These are phyloP conservation scores for Leishmania gerbilli DNA, from an alignment of 208 protist species.

Conservation along the genomic window DNA sequence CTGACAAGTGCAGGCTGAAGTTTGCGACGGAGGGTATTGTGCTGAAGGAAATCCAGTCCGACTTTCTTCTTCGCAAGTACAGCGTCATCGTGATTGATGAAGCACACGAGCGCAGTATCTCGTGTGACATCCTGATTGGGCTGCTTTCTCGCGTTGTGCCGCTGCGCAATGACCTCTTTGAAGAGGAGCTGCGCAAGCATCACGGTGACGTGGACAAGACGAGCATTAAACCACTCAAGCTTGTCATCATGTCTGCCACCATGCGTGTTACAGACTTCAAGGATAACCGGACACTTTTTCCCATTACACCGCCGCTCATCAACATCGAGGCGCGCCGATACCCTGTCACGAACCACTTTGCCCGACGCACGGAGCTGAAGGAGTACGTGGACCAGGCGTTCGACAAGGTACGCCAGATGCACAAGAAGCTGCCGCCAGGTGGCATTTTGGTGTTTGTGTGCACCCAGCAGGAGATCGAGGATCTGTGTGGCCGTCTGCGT, in stretches of 20 bases:
- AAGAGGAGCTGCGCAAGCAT: constrained; percentile 65
- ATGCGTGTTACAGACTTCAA: constrained; percentile 93
- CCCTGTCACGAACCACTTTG: constrained; percentile 98
- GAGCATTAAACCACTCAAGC: constrained; percentile 79
- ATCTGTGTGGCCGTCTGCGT: constrained; percentile 84
- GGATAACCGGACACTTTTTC: constrained; percentile 97
- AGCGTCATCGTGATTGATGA: constrained; percentile 99
- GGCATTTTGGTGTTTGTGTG: constrained; percentile 98
- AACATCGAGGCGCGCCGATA: constrained; percentile 96
- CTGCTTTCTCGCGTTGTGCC: constrained; percentile 98
- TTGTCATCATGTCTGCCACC: constrained; percentile 94
- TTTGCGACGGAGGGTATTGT: constrained; percentile 99
- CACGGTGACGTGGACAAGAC: constrained; percentile 52
- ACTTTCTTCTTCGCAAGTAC: constrained; percentile 96
- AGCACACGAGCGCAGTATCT: constrained; percentile 94
- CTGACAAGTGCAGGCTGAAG: constrained; percentile 91
- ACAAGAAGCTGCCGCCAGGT: constrained; percentile 96
- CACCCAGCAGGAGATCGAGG: constrained; percentile 96
- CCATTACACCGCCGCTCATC: constrained; percentile 92
- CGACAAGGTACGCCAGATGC: constrained; percentile 96
- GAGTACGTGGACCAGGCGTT: constrained; percentile 96
- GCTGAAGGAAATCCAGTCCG: constrained; percentile 96
- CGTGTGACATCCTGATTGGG: constrained; percentile 98
- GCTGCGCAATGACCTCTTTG: constrained; percentile 90
- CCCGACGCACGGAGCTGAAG: constrained; percentile 88